phyloP scores from a whole-genome alignment of 2,329 filamentous ascomycete genomes.

The Clonostachys solani region DNA sequence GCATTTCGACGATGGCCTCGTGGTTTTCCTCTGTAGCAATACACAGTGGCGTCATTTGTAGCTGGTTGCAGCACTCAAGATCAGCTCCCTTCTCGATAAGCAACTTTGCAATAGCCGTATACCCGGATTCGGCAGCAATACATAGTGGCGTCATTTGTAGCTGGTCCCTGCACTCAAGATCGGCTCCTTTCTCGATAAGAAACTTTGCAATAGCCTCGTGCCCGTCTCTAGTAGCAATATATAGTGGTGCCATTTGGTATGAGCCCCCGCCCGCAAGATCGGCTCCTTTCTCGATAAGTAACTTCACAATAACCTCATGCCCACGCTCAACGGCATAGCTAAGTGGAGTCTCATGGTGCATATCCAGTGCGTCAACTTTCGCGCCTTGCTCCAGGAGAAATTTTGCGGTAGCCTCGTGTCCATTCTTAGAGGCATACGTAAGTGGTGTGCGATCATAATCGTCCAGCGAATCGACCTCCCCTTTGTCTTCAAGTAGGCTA shows the following conservation, averaged over 20 bases:
- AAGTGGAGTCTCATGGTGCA: background rate
- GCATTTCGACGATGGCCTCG: no score
- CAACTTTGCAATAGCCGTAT: background rate
- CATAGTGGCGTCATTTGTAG: background rate
- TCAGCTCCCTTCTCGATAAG: background rate
- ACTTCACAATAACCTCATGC: background rate
- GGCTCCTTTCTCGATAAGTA: background rate
- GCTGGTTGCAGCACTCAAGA: background rate
- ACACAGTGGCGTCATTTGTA: no score
- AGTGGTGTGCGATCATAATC: background rate
- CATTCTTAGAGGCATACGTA: background rate
- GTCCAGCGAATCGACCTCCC: no score
- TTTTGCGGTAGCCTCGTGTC: background rate
- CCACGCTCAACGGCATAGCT: background rate
- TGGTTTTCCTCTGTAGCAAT: no score
- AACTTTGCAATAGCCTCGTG: background rate
- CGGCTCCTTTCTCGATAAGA: background rate
- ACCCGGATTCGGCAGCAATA: background rate
- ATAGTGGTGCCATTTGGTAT: background rate
- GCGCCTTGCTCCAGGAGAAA: background rate
- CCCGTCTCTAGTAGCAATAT: background rate
- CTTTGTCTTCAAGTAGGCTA: no score
- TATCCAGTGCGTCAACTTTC: background rate
- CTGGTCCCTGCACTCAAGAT: background rate
- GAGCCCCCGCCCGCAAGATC: background rate